phyloP scores from a whole-genome alignment of 331 rosid species.

The Phaseolus coccineus region DNA sequence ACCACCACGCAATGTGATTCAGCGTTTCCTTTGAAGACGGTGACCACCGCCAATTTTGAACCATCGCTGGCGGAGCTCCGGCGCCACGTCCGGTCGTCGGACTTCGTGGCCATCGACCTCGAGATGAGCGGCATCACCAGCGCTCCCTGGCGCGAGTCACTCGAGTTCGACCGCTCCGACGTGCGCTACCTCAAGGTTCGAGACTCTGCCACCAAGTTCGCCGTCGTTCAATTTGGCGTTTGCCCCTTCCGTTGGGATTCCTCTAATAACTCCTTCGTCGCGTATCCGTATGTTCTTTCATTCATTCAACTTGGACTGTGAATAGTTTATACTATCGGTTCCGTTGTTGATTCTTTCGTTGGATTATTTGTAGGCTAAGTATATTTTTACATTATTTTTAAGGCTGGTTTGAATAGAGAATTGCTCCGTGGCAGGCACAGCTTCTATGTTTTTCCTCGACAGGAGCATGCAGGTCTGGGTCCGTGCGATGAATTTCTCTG shows the following conservation, averaged over 20 bases:
- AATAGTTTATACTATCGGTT: not conserved
- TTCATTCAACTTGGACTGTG: not conserved
- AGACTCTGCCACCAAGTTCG: conserved; percentile 90
- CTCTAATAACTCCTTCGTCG: conserved; percentile 58
- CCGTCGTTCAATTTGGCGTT: conserved; percentile 88
- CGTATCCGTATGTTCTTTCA: conserved; percentile 72
- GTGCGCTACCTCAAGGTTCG: conserved; percentile 85
- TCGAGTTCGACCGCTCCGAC: conserved; percentile 85
- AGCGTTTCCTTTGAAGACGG: conserved; percentile 74
- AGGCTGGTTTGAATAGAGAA: not conserved
- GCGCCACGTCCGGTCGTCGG: conserved; percentile 71
- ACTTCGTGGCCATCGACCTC: conserved; percentile 92
- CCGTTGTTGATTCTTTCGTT: not conserved
- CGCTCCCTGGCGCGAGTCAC: conserved; percentile 92
- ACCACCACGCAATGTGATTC: conserved; percentile 41
- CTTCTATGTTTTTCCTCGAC: conserved; percentile 88
- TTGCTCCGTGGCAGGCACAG: conserved; percentile 69
- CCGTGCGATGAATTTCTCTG: conserved; percentile 79
- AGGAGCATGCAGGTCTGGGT: conserved; percentile 60
- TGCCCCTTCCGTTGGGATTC: conserved; percentile 96
- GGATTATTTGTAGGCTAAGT: not conserved
- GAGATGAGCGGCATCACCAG: conserved; percentile 95
- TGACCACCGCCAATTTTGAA: conserved; percentile 78
- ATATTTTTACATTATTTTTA: not conserved
- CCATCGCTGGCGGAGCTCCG: conserved; percentile 73